Evolutionary conservation across 192 early-diverging fungal species (phyloP), one percentile per base, ranked within the genome.

Genomic region (Linnemannia hyalina): DNA sequence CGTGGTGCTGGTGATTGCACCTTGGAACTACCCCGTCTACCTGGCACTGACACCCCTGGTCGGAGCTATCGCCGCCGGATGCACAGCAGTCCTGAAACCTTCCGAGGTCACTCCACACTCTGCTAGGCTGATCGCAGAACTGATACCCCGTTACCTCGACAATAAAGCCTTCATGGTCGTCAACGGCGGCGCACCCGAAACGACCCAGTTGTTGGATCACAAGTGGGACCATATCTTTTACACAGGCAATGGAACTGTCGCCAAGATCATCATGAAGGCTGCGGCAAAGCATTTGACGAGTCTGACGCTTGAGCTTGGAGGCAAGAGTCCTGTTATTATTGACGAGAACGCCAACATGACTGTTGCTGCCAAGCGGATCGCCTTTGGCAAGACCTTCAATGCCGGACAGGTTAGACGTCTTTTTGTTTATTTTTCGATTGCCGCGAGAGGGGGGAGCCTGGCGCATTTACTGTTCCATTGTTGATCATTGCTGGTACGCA

Each of bases 281-380:
- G 97, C 96, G 15, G 92, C 95, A 11, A 93, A 96, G 78, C 88
- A 95, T 65, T 88, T 97, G 44, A 95, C 96, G 0, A 93, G 94
- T n/a, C 91, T 97, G 38, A 93, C 96, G 32, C 90, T 98, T 42
- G 97, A 98, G 85, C 92, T 98, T 35, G 97, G 97, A 70, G 97
- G 97, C 63, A 98, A 98, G 87, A 88, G 81, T 36, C 94, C 94
- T 36, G 88, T 84, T 4, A 88, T 95, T 41, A 88, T 96, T 89
- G 79, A 91, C 74, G 88, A 95, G 89, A 80, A 91, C 60, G 73
- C 85, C 20, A 91, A 97, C 73, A 75, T 95, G 6, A 75, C 74
- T 10, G 82, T 92, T 13, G 91, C 93, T 2, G 95, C 96, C 23
- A 90, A 88, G 65, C 93, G 96, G 7, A 91, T 97, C 76, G 84